These are phyloP conservation scores for Withania somnifera DNA, from an alignment of 305 asterid species.

Conservation along the genomic window DNA sequence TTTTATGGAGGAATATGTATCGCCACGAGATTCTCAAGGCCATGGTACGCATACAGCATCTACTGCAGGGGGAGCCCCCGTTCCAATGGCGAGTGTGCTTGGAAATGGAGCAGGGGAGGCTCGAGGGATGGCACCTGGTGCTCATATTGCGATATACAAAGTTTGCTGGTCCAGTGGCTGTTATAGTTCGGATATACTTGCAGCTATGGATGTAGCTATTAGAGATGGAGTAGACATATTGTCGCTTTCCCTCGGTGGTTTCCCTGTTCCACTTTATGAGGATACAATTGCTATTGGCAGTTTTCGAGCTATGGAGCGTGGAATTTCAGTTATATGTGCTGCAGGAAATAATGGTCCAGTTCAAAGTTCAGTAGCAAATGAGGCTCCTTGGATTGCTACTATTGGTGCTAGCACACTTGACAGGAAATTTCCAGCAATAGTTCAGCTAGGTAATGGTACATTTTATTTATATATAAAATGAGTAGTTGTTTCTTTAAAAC, in stretches of 20 bases:
- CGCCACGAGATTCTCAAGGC: conserved; percentile 81
- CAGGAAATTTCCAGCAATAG: conserved; percentile 65
- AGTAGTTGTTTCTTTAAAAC: not conserved
- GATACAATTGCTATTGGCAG: conserved; percentile 87
- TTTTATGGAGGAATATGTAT: conserved; percentile 36
- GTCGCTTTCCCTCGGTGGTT: conserved; percentile 84
- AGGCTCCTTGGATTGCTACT: conserved; percentile 89
- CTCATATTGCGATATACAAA: conserved; percentile 70
- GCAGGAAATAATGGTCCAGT: conserved; percentile 88
- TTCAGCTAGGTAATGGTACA: conserved; percentile 31
- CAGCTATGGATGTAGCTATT: conserved; percentile 82
- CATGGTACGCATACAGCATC: conserved; percentile 93
- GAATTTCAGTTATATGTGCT: conserved; percentile 71
- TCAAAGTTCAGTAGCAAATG: conserved; percentile 72
- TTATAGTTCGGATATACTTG: conserved; percentile 86
- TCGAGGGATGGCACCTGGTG: conserved; percentile 73
- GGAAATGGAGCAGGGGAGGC: conserved; percentile 78
- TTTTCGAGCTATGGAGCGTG: conserved; percentile 81
- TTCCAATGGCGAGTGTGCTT: conserved; percentile 43
- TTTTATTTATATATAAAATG: not conserved
- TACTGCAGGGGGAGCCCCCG: conserved; percentile 66
- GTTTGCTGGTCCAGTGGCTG: conserved; percentile 90
- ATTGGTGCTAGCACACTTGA: conserved; percentile 90
- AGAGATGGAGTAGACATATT: conserved; percentile 76
- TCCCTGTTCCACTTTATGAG: conserved; percentile 70